A percentile compares a stretch with the other conserved stretches of the same genome.
Evolutionary conservation across 2,329 filamentous ascomycete genomes (phyloP).

Genomic region (Claviceps africana): DNA sequence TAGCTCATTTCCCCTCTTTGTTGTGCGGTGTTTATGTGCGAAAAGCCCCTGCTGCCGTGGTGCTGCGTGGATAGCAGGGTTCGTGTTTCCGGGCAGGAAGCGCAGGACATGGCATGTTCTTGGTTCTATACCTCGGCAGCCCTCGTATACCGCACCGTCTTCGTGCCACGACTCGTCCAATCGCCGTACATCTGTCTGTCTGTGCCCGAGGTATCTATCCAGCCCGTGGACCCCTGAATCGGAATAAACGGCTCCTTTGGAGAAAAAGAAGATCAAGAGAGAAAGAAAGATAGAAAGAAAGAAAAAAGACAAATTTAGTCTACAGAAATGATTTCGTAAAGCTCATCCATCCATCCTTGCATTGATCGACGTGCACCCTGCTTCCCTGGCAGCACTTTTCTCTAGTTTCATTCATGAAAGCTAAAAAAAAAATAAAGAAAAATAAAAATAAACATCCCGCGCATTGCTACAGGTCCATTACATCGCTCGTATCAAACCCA

Average conservation of each 20-base stretch:
- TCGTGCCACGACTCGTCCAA: no score
- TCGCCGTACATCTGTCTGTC: background rate
- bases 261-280: background rate
- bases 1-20: no score
- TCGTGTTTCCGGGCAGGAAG: no score
- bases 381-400: background rate
- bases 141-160: no score
- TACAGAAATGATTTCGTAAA: background rate
- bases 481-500: slow-evolving; percentile 48
- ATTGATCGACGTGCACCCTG: background rate
- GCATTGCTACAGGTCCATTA: slow-evolving; percentile 32
- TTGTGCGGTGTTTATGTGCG: no score
- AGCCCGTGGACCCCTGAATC: slow-evolving; percentile 6
- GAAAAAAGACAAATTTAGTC: background rate
- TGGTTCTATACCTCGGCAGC: no score
- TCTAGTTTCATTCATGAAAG: background rate
- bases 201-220: slow-evolving; percentile 16
- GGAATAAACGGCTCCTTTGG: no score
- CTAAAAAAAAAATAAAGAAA: no score
- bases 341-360: background rate
- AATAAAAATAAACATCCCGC: no score
- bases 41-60: background rate
- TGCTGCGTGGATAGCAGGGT: background rate
- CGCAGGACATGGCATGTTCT: no score
- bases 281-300: background rate